These are phyloP conservation scores for Solanum etuberosum DNA, from an alignment of 257 asterid genomes.

Conservation along the genomic window DNA sequence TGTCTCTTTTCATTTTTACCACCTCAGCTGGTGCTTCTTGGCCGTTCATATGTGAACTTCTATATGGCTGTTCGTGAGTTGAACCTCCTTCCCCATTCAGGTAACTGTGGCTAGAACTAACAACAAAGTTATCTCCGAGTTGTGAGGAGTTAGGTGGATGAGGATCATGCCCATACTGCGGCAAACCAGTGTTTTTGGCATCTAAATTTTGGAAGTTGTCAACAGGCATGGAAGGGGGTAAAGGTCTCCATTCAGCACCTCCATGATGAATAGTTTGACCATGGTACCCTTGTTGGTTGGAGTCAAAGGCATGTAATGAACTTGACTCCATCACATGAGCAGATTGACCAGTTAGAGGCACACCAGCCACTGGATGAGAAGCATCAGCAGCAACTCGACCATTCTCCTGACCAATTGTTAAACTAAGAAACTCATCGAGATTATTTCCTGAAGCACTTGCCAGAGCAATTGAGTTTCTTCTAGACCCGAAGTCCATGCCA, in stretches of 20 bases:
- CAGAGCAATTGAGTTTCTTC: conserved; percentile 50
- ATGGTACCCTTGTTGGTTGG: conserved; percentile 30
- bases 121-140: conserved; percentile 23
- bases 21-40: conserved; percentile 26
- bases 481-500: conserved; percentile 65
- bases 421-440: conserved; percentile 56
- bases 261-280: conserved; percentile 22
- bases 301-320: conserved; percentile 30
- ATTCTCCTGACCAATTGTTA: conserved; percentile 37
- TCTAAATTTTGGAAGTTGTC: conserved; percentile 21
- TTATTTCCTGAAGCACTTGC: conserved; percentile 50
- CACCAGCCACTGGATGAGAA: conserved; percentile 21
- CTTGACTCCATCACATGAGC: conserved; percentile 29
- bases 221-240: conserved; percentile 19
- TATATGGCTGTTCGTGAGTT: conserved; percentile 23
- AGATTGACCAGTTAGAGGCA: conserved; percentile 29
- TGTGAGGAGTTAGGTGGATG: conserved; percentile 29
- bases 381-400: conserved; percentile 23
- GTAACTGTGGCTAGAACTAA: conserved; percentile 23
- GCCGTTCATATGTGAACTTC: conserved; percentile 16
- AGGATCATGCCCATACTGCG: conserved; percentile 27
- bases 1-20: conserved; percentile 24
- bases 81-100: conserved; percentile 25
- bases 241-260: conserved; percentile 39
- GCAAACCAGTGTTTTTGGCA: conserved; percentile 13